phyloP scores from a whole-genome alignment of 164 flowering plant genomes.

The Vitis labrusca region DNA sequence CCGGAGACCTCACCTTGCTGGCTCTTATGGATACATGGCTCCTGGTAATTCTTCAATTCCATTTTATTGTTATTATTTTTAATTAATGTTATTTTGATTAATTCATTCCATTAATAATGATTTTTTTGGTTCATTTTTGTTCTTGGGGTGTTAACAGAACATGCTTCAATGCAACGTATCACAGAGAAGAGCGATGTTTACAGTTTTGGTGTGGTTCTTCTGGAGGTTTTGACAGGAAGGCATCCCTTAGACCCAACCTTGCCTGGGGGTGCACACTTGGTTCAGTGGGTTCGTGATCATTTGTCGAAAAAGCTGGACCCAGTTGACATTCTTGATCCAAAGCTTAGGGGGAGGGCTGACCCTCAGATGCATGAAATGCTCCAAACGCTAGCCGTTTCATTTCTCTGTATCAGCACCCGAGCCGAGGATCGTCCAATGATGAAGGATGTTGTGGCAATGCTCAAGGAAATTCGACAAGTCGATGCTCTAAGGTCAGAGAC shows the following conservation, averaged over 20 bases:
- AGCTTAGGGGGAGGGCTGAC: constrained; percentile 72
- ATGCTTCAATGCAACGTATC: constrained; percentile 65
- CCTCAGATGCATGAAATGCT: constrained; percentile 82
- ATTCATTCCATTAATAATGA: neutral
- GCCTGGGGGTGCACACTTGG: constrained; percentile 80
- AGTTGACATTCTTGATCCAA: constrained; percentile 65
- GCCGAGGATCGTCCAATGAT: constrained; percentile 79
- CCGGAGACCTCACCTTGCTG: constrained; percentile 72
- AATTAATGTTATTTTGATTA: neutral
- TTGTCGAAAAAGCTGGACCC: constrained; percentile 55
- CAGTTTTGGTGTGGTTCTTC: constrained; percentile 84
- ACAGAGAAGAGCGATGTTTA: constrained; percentile 94
- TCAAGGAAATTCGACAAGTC: constrained; percentile 66
- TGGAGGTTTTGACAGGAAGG: constrained; percentile 91
- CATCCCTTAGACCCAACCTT: constrained; percentile 87
- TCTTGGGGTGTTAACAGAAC: constrained; percentile 46
- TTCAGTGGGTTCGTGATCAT: constrained; percentile 86
- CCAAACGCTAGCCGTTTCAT: constrained; percentile 77
- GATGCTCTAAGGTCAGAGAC: constrained; percentile 39
- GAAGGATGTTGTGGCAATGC: constrained; percentile 93
- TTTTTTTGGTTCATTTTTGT: neutral
- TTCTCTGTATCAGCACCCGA: constrained; percentile 63
- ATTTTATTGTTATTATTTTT: neutral
- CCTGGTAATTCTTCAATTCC: constrained; percentile 55
- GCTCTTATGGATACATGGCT: constrained; percentile 98